Conservation (phyloP, 352 stramenopile genomes). For the Aphanomyces astaci region DNA sequence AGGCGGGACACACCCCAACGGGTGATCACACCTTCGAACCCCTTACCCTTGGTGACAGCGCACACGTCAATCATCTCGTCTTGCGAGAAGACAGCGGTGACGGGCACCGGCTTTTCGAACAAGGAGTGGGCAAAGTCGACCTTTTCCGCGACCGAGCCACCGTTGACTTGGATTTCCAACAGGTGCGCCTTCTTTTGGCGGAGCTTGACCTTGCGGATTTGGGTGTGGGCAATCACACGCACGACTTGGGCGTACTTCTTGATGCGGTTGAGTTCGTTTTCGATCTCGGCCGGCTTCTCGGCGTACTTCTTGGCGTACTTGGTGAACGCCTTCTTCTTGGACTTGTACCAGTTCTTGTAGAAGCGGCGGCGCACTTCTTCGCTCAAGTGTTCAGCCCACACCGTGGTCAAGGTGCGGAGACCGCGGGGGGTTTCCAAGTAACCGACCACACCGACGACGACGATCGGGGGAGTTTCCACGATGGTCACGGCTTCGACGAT, state of each 20-base stretch:
- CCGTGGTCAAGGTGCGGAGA: conserved; percentile 97
- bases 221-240: conserved; percentile 98
- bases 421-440: conserved; percentile 99
- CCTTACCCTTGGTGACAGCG: conserved; percentile 98
- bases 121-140: conserved; percentile 98
- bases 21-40: conserved; percentile 98
- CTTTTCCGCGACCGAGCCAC: conserved; percentile 95
- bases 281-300: conserved; percentile 86
- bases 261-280: conserved; percentile 98
- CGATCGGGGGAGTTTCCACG: conserved; percentile 98
- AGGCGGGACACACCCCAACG: conserved; percentile 99
- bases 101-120: conserved; percentile 98
- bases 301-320: conserved; percentile 99
- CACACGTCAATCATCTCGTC: conserved; percentile 99
- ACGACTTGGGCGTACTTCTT: conserved; percentile 99
- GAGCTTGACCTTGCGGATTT: conserved; percentile 99
- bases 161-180: conserved; percentile 99
- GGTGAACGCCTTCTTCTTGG: conserved; percentile 99
- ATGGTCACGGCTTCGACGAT: conserved; percentile 99
- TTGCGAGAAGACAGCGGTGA: conserved; percentile 92
- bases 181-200: conserved; percentile 99
- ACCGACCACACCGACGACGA: conserved; percentile 98
- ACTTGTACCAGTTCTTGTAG: conserved; percentile 99
- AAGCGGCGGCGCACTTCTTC: conserved; percentile 99
- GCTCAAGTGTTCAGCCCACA: conserved; percentile 99